Evolutionary conservation across 1,284 basidiomycete species (phyloP), one percentile per base, ranked within the genome.

Genomic region (Ceratobasidium sp.): DNA sequence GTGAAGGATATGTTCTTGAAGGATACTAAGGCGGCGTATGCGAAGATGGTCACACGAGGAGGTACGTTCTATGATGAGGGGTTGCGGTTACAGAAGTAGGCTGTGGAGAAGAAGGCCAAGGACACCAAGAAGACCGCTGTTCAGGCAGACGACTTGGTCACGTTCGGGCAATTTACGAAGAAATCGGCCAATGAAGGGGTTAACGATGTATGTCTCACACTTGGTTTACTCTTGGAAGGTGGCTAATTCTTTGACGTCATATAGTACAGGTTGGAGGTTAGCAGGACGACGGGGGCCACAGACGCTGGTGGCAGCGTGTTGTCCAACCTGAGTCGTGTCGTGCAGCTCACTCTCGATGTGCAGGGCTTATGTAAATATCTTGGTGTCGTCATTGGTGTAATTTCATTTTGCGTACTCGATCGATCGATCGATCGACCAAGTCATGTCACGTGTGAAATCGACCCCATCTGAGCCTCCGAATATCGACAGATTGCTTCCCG

Each of bases 1-100:
- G 90, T 95, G 1, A 89, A 93, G 72, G 89, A 96, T 73, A 91
- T 98, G 62, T 99, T 99, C 89, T 85, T 99, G 79, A 87, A 91
- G 78, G 96, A 98, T 81, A 98, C 96, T 14, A 95, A 96, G 84
- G 89, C 88, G 1, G 97, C 97, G 15, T 99, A 96, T 82, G 90
- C 94, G 71, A 96, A 93, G 84, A 99, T 99, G 96, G 88, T 99
- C 88, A 54, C 93, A 94, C 11, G 95, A 97, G 81, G 96, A 98
- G 89, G 93, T 93, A 76, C 36, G 54, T 60, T 64, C 54, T 75
- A 65, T 27, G 36, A 0, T 15, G 59, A 76, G 64, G 29, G 33
- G 24, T 47, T 67, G 29, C 56, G 56, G 64, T 1, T 76, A 36
- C 77, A 87, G 86, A 87, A 94, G 86, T 96, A 95, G 85, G 95